phyloP scores from a whole-genome alignment of 1,284 basidiomycete genomes.

The Irpex sp. region DNA sequence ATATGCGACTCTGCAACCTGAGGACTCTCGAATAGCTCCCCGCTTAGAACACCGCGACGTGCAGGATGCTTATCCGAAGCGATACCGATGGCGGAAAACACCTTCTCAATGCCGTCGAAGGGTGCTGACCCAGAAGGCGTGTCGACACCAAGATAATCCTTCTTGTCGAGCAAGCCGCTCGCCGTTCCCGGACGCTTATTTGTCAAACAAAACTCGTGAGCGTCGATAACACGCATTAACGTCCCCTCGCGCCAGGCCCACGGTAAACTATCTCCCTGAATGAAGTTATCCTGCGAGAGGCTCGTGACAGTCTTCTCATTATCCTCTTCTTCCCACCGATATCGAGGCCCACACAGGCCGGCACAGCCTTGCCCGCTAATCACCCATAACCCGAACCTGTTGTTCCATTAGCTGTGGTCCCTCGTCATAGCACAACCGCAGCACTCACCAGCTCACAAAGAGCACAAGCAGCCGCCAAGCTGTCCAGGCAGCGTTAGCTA shows the following conservation, averaged over 20 bases:
- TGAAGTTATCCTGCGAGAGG: constrained; percentile 42
- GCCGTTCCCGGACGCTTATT: constrained; percentile 33
- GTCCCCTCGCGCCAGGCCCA: constrained; percentile 79
- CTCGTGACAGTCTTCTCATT: constrained; percentile 52
- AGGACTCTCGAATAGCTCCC: constrained; percentile 59
- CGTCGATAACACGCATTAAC: constrained; percentile 67
- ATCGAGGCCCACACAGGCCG: constrained; percentile 77
- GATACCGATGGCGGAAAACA: constrained; percentile 68
- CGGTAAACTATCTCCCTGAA: constrained; percentile 49
- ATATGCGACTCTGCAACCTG: constrained; percentile 19
- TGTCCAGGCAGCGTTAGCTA: constrained; percentile 75
- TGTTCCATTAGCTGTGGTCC: constrained; percentile 53
- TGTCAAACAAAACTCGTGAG: constrained; percentile 76
- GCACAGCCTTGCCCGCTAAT: constrained; percentile 70
- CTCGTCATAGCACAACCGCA: constrained; percentile 40
- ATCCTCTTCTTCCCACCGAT: constrained; percentile 77
- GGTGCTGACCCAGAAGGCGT: constrained; percentile 19
- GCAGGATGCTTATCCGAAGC: constrained; percentile 46
- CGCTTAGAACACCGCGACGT: constrained; percentile 51
- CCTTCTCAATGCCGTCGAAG: constrained; percentile 60
- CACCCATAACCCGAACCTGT: constrained; percentile 71
- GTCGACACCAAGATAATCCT: constrained; percentile 28
- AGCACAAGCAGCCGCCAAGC: constrained; percentile 66
- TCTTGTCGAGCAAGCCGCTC: constrained; percentile 24
- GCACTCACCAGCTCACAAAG: constrained; percentile 59